Conservation (phyloP, 2,329 filamentous ascomycete species). For the Leptographium flavum region DNA sequence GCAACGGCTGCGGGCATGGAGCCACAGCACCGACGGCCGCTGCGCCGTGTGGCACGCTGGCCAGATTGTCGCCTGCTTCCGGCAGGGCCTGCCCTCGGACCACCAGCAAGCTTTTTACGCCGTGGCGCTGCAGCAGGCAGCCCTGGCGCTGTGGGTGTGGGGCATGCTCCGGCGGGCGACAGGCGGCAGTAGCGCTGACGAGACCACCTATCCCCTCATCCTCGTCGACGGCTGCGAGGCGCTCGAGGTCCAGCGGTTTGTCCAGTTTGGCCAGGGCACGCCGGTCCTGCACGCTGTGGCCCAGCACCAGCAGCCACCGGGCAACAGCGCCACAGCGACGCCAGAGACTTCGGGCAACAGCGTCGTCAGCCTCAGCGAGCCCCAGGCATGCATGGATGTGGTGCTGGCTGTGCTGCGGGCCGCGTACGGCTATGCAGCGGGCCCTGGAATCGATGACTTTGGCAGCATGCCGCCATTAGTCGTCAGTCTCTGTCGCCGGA, state of each 20-base stretch:
- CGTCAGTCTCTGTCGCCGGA: conserved; percentile 49
- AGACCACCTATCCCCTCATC: conserved; percentile 18
- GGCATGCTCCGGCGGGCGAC: conserved; percentile 39
- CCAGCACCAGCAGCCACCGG: too few species aligned
- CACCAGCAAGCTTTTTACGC: conserved; percentile 49
- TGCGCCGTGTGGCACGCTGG: conserved; percentile 1
- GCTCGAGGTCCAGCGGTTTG: conserved; percentile 38
- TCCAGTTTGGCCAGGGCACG: conserved; percentile 36
- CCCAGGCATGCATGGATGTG: conserved; percentile 43
- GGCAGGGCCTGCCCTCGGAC: conserved; percentile 19
- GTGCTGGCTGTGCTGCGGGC: conserved; percentile 37
- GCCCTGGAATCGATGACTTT: conserved; percentile 21
- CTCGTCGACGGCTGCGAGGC: conserved; percentile 43
- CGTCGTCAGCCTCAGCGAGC: conserved; percentile 35
- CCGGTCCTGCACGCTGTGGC: background rate
- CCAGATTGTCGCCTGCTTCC: conserved; percentile 17
- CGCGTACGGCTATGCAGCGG: conserved; percentile 7
- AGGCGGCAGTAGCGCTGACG: conserved; percentile 9
- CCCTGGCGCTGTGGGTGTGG: conserved; percentile 54
- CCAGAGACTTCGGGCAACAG: conserved; percentile 8
- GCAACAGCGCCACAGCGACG: conserved; percentile 7
- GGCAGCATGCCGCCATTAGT: conserved; percentile 40
- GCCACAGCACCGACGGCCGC: conserved; percentile 31
- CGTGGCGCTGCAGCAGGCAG: conserved; percentile 53
- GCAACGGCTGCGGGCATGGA: conserved; percentile 26